Base-by-base conservation (phyloP, 495 filamentous ascomycete genomes). In the Talaromyces borbonicus region DNA sequence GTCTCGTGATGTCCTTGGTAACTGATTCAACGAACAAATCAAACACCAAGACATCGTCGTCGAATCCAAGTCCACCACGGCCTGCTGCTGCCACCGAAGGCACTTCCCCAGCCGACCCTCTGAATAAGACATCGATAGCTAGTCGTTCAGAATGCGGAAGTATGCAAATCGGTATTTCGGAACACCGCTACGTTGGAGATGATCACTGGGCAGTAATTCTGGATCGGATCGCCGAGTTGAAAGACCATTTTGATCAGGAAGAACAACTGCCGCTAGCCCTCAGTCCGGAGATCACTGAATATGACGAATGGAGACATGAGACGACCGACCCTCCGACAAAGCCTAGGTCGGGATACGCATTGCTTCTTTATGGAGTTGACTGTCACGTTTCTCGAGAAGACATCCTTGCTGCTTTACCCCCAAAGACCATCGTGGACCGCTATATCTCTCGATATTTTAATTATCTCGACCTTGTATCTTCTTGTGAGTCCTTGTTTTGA, bases 351-450 rank as follows among this genome's bases (percentile, higher is more conserved):
- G 51, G 30, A 31, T 32, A 47, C 40, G 55, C 54, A 14, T 46
- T 64, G 8, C 50, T 68, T 7, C 46, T 67, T 41, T 67, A 67
- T 49, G 65, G 63, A 3, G 54, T 59, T 33, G 50, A 51, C 29
- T 48, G 53, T 16, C 50, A 51, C 2, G 49, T 53, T n/a, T 61
- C 54, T 35, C 58, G 55, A 35, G 55, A 51, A n/a, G 59, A 66
- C 33, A 67, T 70, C 20, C 33, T 70, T 7, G 49, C 55, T 33
- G 49, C 64, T 8, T n/a, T 71, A 5, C 65, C 65, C 23, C 33
- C 58, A 12, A 58, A 52, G 20, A 35, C 49, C 23, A 54, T 52
- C 2, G 61, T 59, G 32, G 67, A 71, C 46, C 56, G 62, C 40
- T 56, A 53, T 25, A 48, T 59, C 9, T 56, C 56, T 11, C 49